Evolutionary conservation across 2,329 filamentous ascomycete genomes (phyloP), one percentile per base, ranked within the genome.

Genomic region (Aspergillus pseudoviridinutans): DNA sequence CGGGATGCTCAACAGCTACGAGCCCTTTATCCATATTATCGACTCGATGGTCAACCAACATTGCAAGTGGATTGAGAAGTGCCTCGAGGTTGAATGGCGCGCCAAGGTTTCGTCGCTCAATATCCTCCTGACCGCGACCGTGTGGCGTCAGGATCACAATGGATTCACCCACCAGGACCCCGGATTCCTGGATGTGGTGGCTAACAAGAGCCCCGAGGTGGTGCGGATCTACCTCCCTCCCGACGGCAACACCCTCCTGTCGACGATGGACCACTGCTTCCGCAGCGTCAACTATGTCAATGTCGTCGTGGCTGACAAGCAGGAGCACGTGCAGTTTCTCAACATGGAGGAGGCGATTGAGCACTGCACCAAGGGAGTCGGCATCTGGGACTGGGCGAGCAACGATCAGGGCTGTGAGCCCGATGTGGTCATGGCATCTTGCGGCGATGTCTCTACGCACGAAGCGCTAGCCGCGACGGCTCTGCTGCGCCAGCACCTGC

Each of bases 41-140:
- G 88, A 92, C 73, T 90, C 87, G 1, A 92, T 92, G 89, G 89
- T 92, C 59, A 91, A 91, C 71, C 89, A 91, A 77, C 89, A 92
- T 76, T 91, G 88, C 79, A 92, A 92, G 73, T 92, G 89, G 89
- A 82, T 92, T 52, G 89, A 92, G 72, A 92, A 92, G 76, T 89
- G 86, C 63, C 78, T 86, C n/a, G 89, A 92, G 68, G 86, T 92
- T 22, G 85, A 89, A 66, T 92, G 89, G 89, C 85, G 89, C 53
- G 83, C 80, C 65, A 87, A 87, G 71, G 78, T 92, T 10, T 82
- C 88, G 8, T 91, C 88, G 0, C 83, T 92, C 65, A 92, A 92
- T 76, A 91, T 92, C 63, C 82, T 92, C 14, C 80, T 92, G 54
- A 92, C 89, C 1, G 85, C 87, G 1, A 89, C 90, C 7, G 88